Evolutionary conservation across 768 basidiomycete species (phyloP), one percentile per base, ranked within the genome.

Genomic region (Dentipellis sp.): DNA sequence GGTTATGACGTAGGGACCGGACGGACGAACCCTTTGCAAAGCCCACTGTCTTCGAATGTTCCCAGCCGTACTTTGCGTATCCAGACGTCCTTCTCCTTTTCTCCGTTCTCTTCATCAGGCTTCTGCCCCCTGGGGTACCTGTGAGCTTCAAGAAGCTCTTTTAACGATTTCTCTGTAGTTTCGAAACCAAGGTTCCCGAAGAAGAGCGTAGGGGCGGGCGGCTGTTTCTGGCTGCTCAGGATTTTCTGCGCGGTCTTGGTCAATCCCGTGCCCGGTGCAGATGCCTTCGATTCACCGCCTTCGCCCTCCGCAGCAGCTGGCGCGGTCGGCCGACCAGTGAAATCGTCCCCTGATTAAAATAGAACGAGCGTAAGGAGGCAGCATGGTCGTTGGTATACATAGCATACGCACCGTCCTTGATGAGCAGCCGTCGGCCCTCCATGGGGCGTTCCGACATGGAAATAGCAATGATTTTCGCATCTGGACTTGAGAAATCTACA

Each of bases 41-140:
- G 71, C 9, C 95, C 97, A 50, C 83, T 89, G 69, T 99, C 95
- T 67, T 97, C 93, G 62, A 99, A 99, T 16, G 94, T 94, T 4
- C 93, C 94, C 80, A 99, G 79, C 6, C 95, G 83, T 29, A 99
- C 73, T 66, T 92, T 92, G 58, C 88, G 78, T 73, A 86, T 78
- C 83, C 82, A 83, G 21, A 68, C 66, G 48, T 79, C 78, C 53
- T 67, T 67, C 42, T 57, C 69, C 3, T 64, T 69, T n/a, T 56
- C 63, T 8, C 58, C 67, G 17, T 59, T 37, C 35, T 53, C 12
- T 4, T 37, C 48, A 12, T 16, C 42, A 23, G 35, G 71, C 45
- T 65, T 67, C 46, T 70, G 68, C 16, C 62, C 67, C 22, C 71
- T 69, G 10, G 61, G 65, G 57, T 69, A 68, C 57, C 75, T 77